These are phyloP conservation scores for Carex arenaria DNA, from an alignment of 202 grass and related monocot genomes.

Conservation along the genomic window DNA sequence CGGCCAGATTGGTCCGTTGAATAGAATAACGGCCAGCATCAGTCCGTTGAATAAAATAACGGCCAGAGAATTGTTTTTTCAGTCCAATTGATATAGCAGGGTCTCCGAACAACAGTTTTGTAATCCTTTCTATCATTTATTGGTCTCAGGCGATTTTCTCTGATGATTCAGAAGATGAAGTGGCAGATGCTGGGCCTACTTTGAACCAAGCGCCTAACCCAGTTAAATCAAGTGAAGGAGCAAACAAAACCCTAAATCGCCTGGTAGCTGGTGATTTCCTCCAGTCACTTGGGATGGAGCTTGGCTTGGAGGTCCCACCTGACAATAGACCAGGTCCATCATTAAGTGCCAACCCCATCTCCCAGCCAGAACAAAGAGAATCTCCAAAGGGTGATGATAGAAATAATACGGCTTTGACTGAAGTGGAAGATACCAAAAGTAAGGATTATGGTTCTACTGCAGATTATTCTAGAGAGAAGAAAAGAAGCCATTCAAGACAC, in stretches of 20 bases:
- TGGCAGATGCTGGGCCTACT: slow-evolving; percentile 27
- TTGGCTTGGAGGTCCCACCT: slow-evolving; percentile 77
- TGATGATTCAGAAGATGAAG: slow-evolving; percentile 86
- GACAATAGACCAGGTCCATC: slow-evolving; percentile 37
- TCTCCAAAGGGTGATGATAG: slow-evolving; percentile 16
- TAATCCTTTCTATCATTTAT: not conserved
- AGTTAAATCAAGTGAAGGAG: slow-evolving; percentile 77
- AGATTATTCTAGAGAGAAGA: slow-evolving; percentile 57
- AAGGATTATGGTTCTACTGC: slow-evolving; percentile 8
- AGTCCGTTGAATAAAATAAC: too few relatives aligned
- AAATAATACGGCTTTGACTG: slow-evolving; percentile 21
- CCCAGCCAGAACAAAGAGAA: slow-evolving; percentile 36
- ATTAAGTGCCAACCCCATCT: slow-evolving; percentile 23
- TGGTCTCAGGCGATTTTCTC: slow-evolving; percentile 85
- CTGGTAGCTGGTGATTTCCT: slow-evolving; percentile 93
- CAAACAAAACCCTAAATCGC: slow-evolving; percentile 85
- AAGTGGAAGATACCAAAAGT: slow-evolving; percentile 21
- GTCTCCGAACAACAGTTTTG: not conserved
- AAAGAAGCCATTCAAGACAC: slow-evolving; percentile 49
- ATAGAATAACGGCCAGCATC: too few relatives aligned
- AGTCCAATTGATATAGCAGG: not conserved
- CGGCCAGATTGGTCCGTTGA: too few relatives aligned
- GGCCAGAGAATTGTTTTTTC: too few relatives aligned
- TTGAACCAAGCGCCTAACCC: slow-evolving; percentile 43
- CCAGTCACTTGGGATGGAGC: slow-evolving; percentile 88